Base-by-base conservation (phyloP, 352 stramenopile genomes). In the Globisporangium megalacanthum region DNA sequence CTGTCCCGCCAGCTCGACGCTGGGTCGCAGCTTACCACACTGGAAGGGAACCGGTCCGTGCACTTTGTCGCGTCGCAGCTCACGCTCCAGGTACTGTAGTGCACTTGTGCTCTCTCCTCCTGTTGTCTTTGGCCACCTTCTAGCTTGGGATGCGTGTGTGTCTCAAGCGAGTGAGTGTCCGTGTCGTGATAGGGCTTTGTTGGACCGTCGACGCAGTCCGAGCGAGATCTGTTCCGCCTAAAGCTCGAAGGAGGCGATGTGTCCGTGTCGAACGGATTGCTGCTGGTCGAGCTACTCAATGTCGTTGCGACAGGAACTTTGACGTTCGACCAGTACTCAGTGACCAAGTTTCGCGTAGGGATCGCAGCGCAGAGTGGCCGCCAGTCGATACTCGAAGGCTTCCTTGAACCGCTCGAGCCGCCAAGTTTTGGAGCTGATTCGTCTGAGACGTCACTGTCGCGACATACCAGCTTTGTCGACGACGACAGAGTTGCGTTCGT, bases 261-360 rank as follows among this genome's bases (percentile, higher is more conserved):
- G n/a, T 75, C 72, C 14, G 69, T 86, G 54, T 77, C 72, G 1
- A 79, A 86, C 64, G 72, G 70, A 46, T 58, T 84, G 20, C 52
- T 68, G 15, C 65, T 86, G 56, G 65, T 77, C 4, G 56, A 75
- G 13, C 53, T 66, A 14, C 65, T 86, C 8, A 55, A 70, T 29
- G 52, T 83, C 8, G 41, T 57, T 44, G 71, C 74, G 45, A 47
- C 54, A 9, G 68, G 70, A 31, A 55, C 48, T 6, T 49, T 80
- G 20, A 60, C 64, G 2, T 64, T 92, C 51, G 83, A 92, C 54
- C 85, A 86, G 49, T 92, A 80, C 60, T 85, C 83, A 1, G 71
- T 79, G 15, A 53, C 85, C n/a, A 83, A 88, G 48, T 89, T 92
- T 56, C 70, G 56, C 25, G 44, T 49, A 13, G 52, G 61, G 49